These are phyloP conservation scores for Pseudogymnoascus sp. DNA, from an alignment of 2,329 filamentous ascomycete genomes.

Conservation along the genomic window DNA sequence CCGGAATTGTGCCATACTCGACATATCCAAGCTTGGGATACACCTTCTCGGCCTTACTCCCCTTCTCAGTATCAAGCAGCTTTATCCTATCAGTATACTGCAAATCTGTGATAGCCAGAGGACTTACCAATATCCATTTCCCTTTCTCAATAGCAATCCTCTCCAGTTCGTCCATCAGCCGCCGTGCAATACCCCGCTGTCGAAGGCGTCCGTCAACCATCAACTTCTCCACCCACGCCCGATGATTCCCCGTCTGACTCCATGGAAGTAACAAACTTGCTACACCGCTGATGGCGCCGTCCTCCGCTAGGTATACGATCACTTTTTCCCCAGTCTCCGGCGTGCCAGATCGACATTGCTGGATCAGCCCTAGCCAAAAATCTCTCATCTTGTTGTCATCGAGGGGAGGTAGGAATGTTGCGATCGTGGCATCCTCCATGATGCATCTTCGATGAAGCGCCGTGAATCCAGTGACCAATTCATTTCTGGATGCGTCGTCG, in stretches of 20 bases:
- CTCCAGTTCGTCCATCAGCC: slow-evolving; percentile 50
- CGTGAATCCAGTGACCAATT: slow-evolving; percentile 46
- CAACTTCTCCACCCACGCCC: slow-evolving; percentile 52
- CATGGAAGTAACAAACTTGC: slow-evolving; percentile 48
- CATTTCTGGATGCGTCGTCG: background rate
- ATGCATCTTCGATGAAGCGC: slow-evolving; percentile 55
- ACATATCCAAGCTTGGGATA: slow-evolving; percentile 53
- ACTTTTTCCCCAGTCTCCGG: slow-evolving; percentile 44
- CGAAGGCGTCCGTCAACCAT: slow-evolving; percentile 49
- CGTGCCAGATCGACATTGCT: slow-evolving; percentile 43
- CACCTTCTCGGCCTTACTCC: slow-evolving; percentile 46
- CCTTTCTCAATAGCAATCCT: slow-evolving; percentile 44
- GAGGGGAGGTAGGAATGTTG: slow-evolving; percentile 55
- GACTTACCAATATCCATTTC: slow-evolving; percentile 48
- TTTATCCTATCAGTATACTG: slow-evolving; percentile 25
- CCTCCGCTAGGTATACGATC: slow-evolving; percentile 42
- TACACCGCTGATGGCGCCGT: slow-evolving; percentile 46
- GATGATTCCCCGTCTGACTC: slow-evolving; percentile 51
- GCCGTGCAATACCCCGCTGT: slow-evolving; percentile 44
- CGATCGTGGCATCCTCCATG: slow-evolving; percentile 48
- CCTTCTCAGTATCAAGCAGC: slow-evolving; percentile 49
- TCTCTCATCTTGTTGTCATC: slow-evolving; percentile 48
- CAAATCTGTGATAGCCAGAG: background rate
- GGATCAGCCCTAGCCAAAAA: slow-evolving; percentile 42
- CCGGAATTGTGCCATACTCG: slow-evolving; percentile 47